Conservation (phyloP, 805 yeast genomes). For the Sugiyamaella lignohabitans region DNA sequence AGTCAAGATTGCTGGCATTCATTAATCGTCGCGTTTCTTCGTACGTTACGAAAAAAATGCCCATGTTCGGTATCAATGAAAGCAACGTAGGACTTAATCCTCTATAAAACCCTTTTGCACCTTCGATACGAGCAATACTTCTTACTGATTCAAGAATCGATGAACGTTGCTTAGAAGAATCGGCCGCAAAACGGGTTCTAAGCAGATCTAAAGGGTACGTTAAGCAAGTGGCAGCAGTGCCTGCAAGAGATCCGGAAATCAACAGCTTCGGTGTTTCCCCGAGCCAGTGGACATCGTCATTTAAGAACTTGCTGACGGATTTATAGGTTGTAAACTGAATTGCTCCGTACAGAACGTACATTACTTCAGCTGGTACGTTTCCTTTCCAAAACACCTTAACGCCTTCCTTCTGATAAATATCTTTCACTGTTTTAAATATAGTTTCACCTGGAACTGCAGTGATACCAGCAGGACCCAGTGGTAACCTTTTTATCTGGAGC, state of each 20-base stretch:
- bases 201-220: constrained; percentile 92
- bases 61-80: constrained; percentile 65
- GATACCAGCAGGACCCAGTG: constrained; percentile 1
- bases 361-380: constrained; percentile 80
- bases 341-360: constrained; percentile 83
- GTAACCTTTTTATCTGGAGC: constrained; percentile 35
- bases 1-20: background rate
- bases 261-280: constrained; percentile 40
- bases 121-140: constrained; percentile 30
- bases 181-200: constrained; percentile 79
- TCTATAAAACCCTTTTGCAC: constrained; percentile 42
- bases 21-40: constrained; percentile 39
- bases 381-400: constrained; percentile 87
- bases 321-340: constrained; percentile 74
- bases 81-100: constrained; percentile 47
- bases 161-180: constrained; percentile 21
- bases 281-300: constrained; percentile 26
- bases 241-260: constrained; percentile 71
- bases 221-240: constrained; percentile 58
- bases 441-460: constrained; percentile 22
- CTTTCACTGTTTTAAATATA: constrained; percentile 30
- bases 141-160: constrained; percentile 16
- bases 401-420: constrained; percentile 59
- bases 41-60: constrained; percentile 67
- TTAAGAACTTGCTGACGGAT: constrained; percentile 42